A percentile compares a stretch with the other conserved stretches of the same genome.
Evolutionary conservation across 1,284 basidiomycete species (phyloP).

Genomic region (Apiotrichum gracile): DNA sequence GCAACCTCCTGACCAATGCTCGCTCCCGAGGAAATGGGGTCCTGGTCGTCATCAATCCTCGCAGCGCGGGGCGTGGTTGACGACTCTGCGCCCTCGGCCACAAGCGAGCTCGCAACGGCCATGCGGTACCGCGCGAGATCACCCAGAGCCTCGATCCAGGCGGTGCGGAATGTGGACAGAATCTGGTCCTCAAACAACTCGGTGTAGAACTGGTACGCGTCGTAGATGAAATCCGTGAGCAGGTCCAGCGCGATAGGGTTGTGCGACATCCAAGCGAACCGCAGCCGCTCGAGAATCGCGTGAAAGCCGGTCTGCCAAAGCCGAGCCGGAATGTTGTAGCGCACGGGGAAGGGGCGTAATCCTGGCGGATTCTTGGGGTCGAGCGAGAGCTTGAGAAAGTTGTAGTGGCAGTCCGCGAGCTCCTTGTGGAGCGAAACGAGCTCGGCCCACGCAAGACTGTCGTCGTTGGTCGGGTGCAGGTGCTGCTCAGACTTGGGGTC

Average conservation of each 20-base stretch:
- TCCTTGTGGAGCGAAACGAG: conserved; percentile 45
- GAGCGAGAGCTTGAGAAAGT: conserved; percentile 77
- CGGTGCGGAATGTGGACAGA: conserved; percentile 64
- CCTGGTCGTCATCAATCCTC: conserved; percentile 24
- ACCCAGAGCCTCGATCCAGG: conserved; percentile 93
- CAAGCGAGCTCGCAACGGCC: conserved; percentile 62
- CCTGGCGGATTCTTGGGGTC: conserved; percentile 81
- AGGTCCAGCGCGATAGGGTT: conserved; percentile 55
- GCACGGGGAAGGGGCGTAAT: conserved; percentile 77
- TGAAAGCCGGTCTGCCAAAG: conserved; percentile 91
- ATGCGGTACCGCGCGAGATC: conserved; percentile 92
- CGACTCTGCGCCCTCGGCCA: conserved; percentile 29
- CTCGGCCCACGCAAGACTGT: conserved; percentile 41
- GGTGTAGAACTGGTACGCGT: conserved; percentile 90
- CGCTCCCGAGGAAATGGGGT: conserved; percentile 50
- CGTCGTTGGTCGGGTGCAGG: conserved; percentile 14
- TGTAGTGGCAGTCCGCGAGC: conserved; percentile 81
- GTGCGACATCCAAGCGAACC: conserved; percentile 60
- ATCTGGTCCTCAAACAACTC: conserved; percentile 76
- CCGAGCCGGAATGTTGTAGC: conserved; percentile 90
- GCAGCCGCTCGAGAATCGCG: conserved; percentile 79
- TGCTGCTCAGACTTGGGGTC: conserved; percentile 19
- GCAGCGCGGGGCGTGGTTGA: neutral
- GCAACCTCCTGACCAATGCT: conserved; percentile 85
- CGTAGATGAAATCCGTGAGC: conserved; percentile 86